Evolutionary conservation across 768 basidiomycete species (phyloP), one percentile per base, ranked within the genome.

Genomic region (Ramaria sp.): DNA sequence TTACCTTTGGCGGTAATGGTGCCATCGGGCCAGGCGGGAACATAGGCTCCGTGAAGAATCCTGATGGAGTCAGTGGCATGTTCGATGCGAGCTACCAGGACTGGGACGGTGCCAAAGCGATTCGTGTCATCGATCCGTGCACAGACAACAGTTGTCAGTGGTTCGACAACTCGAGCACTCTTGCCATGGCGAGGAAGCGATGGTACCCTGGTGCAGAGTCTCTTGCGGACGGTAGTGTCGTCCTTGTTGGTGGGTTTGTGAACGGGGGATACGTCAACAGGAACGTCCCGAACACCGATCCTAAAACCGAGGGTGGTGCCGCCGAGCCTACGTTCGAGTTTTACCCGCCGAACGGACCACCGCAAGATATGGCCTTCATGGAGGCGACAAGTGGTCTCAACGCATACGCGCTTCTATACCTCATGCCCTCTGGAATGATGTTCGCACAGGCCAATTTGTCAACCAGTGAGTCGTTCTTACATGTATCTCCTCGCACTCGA

Each of bases 311-410:
- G 61, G 84, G 84, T 44, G 81, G 81, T 36, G 85, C 78, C 10
- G 84, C 88, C 9, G 86, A 93, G 61, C 84, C 85, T 27, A 87
- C 87, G 0, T 85, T 77, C 63, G 90, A 92, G 69, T 88, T 90
- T 66, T 93, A 75, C 68, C 91, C 91, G 20, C 60, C 67, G 72
- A 78, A 5, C 77, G 72, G 30, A 12, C 59, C 50, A 25, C 63
- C 67, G 9, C 72, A 73, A 56, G 65, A 71, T 24, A 82, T 84
- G 77, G 66, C 78, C 5, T 89, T 90, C 72, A 73, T 89, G 72
- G 68, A 76, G 57, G 68, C 74, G 15, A 86, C 87, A 0, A 85
- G 83, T 20, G 88, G 88, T 39, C 73, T 89, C 39, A 90, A 90
- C 65, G 72, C 85, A 0, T 90, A 88, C 60, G 78, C 84, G 0